Conservation (phyloP, 2,329 filamentous ascomycete species). For the Xylariomycetidae sp. region DNA sequence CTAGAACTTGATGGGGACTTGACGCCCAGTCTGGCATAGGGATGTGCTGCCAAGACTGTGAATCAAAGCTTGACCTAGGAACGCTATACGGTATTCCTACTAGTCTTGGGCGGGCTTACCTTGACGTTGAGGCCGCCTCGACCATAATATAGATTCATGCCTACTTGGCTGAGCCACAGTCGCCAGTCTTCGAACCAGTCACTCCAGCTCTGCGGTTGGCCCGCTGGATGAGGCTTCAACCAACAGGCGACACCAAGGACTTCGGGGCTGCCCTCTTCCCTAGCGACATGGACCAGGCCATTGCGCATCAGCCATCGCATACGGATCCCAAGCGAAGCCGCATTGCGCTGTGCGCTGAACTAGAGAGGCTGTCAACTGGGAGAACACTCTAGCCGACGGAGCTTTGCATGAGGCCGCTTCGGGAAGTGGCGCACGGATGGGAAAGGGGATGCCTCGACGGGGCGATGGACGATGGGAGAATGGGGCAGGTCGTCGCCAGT, state of each 20-base stretch:
- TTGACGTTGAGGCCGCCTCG: constrained; percentile 61
- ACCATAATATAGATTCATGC: constrained; percentile 63
- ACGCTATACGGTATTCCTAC: no score
- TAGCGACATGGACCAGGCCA: constrained; percentile 64
- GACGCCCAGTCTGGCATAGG: no score
- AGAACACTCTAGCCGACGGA: no score
- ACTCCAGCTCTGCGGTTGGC: constrained; percentile 48
- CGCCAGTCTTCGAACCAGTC: constrained; percentile 59
- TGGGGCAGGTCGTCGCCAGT: no score
- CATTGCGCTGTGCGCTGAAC: constrained; percentile 56
- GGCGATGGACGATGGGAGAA: no score
- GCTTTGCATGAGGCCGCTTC: no score
- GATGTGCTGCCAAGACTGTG: no score
- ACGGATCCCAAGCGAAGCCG: constrained; percentile 56
- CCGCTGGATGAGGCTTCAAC: constrained; percentile 50
- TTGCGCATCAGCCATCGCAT: constrained; percentile 66
- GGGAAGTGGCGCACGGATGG: no score
- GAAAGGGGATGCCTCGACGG: no score
- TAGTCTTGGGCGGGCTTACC: constrained; percentile 24
- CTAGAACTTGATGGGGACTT: no score
- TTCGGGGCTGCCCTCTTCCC: constrained; percentile 46
- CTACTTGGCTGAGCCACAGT: constrained; percentile 59
- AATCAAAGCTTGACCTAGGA: no score
- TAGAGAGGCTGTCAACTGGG: no score
- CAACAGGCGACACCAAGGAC: constrained; percentile 69